Percentiles rank a stretch among this genome's conserved stretches.
These are phyloP conservation scores for Tetraselmis chui DNA, from an alignment of 139 green algal genomes.

Conservation along the genomic window DNA sequence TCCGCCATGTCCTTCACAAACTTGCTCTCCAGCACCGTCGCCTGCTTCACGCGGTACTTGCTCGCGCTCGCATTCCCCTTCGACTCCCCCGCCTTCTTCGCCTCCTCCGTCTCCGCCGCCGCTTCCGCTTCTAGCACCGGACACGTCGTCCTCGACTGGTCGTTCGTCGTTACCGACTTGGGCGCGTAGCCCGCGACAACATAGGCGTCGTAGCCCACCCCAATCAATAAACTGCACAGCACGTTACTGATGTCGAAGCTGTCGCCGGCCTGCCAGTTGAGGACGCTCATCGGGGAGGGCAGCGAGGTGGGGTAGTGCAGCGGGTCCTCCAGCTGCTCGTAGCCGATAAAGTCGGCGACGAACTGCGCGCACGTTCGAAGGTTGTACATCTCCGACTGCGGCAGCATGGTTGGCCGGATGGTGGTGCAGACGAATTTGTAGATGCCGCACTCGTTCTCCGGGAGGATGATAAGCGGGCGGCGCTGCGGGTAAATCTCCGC, in stretches of 20 bases:
- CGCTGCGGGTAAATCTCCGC: constrained; percentile 63
- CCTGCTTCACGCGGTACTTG: constrained; percentile 30
- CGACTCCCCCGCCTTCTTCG: background rate
- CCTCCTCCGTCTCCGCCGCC: constrained; percentile 4
- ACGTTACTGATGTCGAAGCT: constrained; percentile 70
- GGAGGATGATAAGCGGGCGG: constrained; percentile 54
- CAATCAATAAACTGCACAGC: constrained; percentile 63
- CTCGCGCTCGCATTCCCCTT: constrained; percentile 3
- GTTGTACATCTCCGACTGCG: constrained; percentile 59
- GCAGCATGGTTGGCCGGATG: constrained; percentile 47
- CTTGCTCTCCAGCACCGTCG: constrained; percentile 24
- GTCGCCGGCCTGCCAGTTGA: constrained; percentile 75
- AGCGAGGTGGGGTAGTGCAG: constrained; percentile 52
- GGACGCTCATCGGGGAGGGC: constrained; percentile 50
- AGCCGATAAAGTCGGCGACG: constrained; percentile 70
- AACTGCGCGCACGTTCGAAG: constrained; percentile 57
- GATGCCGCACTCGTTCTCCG: constrained; percentile 74
- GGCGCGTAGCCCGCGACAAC: constrained; percentile 64
- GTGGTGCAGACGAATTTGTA: constrained; percentile 78
- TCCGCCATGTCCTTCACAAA: constrained; percentile 18
- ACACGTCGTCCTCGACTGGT: constrained; percentile 43
- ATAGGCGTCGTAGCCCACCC: constrained; percentile 75
- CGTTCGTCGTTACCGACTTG: constrained; percentile 43
- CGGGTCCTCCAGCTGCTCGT: constrained; percentile 68
- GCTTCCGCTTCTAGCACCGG: constrained; percentile 25